Base-by-base conservation (phyloP, 2,329 filamentous ascomycete genomes). In the Fusarium chuoi region DNA sequence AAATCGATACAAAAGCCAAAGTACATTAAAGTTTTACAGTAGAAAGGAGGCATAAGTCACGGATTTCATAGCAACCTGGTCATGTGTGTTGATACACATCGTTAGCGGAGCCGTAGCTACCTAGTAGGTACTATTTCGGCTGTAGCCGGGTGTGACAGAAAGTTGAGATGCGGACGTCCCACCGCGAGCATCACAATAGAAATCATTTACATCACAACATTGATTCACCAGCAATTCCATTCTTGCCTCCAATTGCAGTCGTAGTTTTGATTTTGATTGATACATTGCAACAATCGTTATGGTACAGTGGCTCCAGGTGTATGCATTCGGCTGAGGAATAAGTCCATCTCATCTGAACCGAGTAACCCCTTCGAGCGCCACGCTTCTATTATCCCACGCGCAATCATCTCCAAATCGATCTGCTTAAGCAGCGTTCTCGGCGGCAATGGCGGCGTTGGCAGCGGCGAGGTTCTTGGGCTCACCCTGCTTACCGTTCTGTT, bases 401-500 rank as follows among this genome's bases (percentile, higher is more conserved):
- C 71, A 73, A 74, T 77, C 68, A 64, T 75, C 54, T 60, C 63
- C 54, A 64, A 26, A 12, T 62, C 70, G 45, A 60, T 63, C 65
- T 60, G 63, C 72, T 79, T 82, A 83, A 60, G 83, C 81, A 68
- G 84, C 81, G 68, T 80, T 78, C 77, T 85, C 80, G 68, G 81
- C 80, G 75, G 81, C 80, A 75, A 78, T 79, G 70, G 82, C 79
- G 60, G 82, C 80, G 81, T 89, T 90, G 80, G 88, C 89, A 46
- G 87, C 83, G 61, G 84, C 90, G 77, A 98, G 86, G 83, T 88
- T 90, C 90, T 94, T 93, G 81, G 87, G 78, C 54, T 98, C 96
- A 83, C 94, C 93, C 88, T 97, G 94, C 91, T 98, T 98, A 89
- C 96, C 96, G 87, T 95, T 94, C 96, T 98, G 85, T 79, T 82